Percentiles rank a stretch among this genome's conserved stretches.
Evolutionary conservation across 1,284 basidiomycete genomes (phyloP).

Genomic region (Trichosporon asahii): DNA sequence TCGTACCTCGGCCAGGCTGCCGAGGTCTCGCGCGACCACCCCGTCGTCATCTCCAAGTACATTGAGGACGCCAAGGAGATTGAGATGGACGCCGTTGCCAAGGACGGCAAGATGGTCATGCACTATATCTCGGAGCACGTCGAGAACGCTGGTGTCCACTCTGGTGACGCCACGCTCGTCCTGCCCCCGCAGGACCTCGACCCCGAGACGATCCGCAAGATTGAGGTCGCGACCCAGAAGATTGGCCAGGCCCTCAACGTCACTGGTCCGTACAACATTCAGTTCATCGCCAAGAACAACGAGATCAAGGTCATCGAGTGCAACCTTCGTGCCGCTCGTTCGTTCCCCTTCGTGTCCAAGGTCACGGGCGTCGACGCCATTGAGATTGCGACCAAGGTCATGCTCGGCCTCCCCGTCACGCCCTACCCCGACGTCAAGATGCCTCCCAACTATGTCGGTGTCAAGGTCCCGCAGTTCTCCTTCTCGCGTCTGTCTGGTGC

Average conservation of each 20-base stretch:
- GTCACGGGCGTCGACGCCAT: conserved; percentile 97
- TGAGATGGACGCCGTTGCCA: conserved; percentile 98
- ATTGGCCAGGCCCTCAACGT: conserved; percentile 98
- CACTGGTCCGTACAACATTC: conserved; percentile 98
- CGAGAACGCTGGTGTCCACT: conserved; percentile 97
- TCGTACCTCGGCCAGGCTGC: conserved; percentile 94
- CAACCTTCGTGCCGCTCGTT: conserved; percentile 94
- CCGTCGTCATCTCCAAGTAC: conserved; percentile 98
- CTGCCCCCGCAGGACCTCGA: conserved; percentile 97
- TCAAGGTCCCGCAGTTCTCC: conserved; percentile 98
- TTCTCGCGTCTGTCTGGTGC: conserved; percentile 94
- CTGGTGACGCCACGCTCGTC: conserved; percentile 95
- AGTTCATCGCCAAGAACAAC: conserved; percentile 99
- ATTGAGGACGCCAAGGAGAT: conserved; percentile 99
- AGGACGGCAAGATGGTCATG: conserved; percentile 97
- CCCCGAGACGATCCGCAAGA: conserved; percentile 90
- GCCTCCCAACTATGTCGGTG: conserved; percentile 89
- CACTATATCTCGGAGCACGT: conserved; percentile 99
- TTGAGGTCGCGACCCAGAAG: conserved; percentile 94
- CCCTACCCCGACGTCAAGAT: conserved; percentile 84
- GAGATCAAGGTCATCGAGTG: conserved; percentile 99
- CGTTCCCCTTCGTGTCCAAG: conserved; percentile 99
- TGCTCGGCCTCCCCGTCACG: conserved; percentile 85
- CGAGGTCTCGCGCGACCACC: conserved; percentile 93
- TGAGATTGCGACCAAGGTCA: conserved; percentile 97